phyloP scores from a whole-genome alignment of 192 early-diverging fungal species.

The Backusella luteola region DNA sequence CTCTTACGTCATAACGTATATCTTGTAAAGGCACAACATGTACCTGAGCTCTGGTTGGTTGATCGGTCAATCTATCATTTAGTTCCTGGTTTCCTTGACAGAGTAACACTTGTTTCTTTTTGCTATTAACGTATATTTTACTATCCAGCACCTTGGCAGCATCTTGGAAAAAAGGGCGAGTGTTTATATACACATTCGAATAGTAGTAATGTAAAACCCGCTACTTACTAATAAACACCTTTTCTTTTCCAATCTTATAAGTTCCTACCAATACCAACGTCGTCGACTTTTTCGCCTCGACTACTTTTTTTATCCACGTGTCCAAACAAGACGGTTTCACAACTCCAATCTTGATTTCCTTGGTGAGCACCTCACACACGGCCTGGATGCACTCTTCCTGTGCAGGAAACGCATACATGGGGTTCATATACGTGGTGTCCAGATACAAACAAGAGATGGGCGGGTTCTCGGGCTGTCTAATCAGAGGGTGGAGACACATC shows the following conservation, averaged over 20 bases:
- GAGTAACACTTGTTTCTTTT: constrained; percentile 58
- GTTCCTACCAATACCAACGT: constrained; percentile 63
- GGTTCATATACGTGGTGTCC: constrained; percentile 89
- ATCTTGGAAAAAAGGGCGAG: constrained; percentile 16
- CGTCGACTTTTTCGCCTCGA: neutral
- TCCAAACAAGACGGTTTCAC: neutral
- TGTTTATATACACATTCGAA: neutral
- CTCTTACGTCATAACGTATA: constrained; percentile 57
- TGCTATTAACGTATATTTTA: constrained; percentile 63
- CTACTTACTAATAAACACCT: constrained; percentile 52
- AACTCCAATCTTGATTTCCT: neutral
- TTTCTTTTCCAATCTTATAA: constrained; percentile 91
- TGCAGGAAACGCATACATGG: constrained; percentile 77
- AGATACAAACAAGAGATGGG: constrained; percentile 76
- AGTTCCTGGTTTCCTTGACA: constrained; percentile 68
- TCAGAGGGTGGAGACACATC: constrained; percentile 58
- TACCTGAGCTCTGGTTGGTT: constrained; percentile 68
- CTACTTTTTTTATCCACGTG: constrained; percentile 10
- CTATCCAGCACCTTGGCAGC: constrained; percentile 60
- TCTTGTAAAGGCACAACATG: constrained; percentile 72
- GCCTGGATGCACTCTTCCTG: constrained; percentile 69
- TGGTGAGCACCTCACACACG: constrained; percentile 29
- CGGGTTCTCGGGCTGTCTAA: constrained; percentile 45
- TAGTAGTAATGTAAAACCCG: neutral
- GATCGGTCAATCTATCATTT: constrained; percentile 52